Base-by-base conservation (phyloP, 257 asterid species). In the Plantago major region DNA sequence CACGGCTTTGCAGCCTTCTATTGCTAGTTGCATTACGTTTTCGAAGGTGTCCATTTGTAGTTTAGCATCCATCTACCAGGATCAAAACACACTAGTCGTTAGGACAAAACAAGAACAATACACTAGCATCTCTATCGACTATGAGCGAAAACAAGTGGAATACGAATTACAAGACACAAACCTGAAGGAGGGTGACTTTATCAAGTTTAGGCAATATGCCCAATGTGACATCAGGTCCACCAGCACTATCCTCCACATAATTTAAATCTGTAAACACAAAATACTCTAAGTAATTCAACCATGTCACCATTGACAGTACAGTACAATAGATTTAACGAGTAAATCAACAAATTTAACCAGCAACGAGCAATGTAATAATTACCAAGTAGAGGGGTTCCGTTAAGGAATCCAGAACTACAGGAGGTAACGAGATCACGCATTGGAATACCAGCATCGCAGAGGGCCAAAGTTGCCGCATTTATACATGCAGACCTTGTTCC, bases 401-500 rank as follows among this genome's bases (percentile, higher is more conserved):
- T 85, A 11, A 93, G 88, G 70, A 69, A 93, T 67, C 97, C 99
- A 50, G 95, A 82, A 56, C 95, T 78, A 67, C 97, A 93, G 42
- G 97, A 93, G 67, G 97, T 93, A 58, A 89, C 97, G 40, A 89
- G 82, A 76, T 93, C 97, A 46, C 87, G 75, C 99, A 93, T 86
- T 2, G 97, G 97, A 74, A 93, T 93, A 67, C 99, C 99, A 14
- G 97, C 99, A 76, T 87, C 95, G 10, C 96, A 90, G 62, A 89
- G 96, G 42, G 99, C 99, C 87, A 93, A 72, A 5, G 97, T 87
- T 53, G 99, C 97, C 55, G 97, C 97, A 81, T 93, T 93, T 74
- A 93, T 93, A 81, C 99, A 93, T 5, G 99, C 99, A 13, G 99
- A 93, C 83, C 99, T 85, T 67, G 97, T 89, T 54, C 99, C 98